phyloP scores from a whole-genome alignment of 805 yeast genomes.

The Sugiyamaella americana region DNA sequence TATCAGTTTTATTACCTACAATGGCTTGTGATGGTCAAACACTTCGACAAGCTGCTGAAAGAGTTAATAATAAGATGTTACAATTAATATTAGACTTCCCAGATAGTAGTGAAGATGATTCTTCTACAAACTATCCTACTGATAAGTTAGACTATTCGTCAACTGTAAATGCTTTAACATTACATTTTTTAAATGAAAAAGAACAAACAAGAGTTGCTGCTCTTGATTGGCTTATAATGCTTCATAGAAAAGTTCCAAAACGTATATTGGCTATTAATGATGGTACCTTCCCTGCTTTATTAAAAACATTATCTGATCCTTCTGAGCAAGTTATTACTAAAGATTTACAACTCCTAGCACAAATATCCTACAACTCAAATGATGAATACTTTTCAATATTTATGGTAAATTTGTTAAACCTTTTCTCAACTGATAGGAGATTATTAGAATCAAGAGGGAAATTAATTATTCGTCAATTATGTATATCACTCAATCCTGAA shows the following conservation, averaged over 20 bases:
- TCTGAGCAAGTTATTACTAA: slow-evolving; percentile 72
- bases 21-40: slow-evolving; percentile 48
- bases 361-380: slow-evolving; percentile 62
- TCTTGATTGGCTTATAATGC: slow-evolving; percentile 81
- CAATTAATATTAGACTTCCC: slow-evolving; percentile 44
- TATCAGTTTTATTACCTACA: slow-evolving; percentile 60
- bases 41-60: slow-evolving; percentile 48
- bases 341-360: slow-evolving; percentile 65
- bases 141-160: slow-evolving; percentile 44
- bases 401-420: slow-evolving; percentile 59
- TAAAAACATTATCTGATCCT: slow-evolving; percentile 67
- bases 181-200: slow-evolving; percentile 67
- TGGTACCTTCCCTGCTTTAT: slow-evolving; percentile 66
- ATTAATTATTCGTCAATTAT: slow-evolving; percentile 74
- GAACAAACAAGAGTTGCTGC: slow-evolving; percentile 80
- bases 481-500: slow-evolving; percentile 75
- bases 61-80: slow-evolving; percentile 53
- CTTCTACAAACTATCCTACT: not conserved
- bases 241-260: slow-evolving; percentile 64
- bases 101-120: slow-evolving; percentile 17
- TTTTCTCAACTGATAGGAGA: slow-evolving; percentile 65
- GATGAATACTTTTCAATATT: slow-evolving; percentile 73
- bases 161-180: slow-evolving; percentile 63
- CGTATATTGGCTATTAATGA: slow-evolving; percentile 44
- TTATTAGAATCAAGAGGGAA: slow-evolving; percentile 69